Conservation (phyloP, 805 yeast genomes). For the Wickerhamomyces ciferrii region DNA sequence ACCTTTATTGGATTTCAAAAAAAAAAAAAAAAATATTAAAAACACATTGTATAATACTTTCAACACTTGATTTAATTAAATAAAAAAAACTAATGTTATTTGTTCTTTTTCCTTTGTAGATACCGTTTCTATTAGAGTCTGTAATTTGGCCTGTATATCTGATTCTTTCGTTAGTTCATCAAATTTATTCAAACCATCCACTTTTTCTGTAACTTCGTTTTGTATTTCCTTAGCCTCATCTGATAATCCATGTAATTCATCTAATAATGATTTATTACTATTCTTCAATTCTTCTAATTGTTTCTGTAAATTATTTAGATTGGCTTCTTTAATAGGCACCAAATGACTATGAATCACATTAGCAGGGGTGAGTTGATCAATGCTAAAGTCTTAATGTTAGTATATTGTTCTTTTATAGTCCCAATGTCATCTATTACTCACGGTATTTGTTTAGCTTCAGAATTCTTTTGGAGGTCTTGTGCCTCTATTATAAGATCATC, state of each 20-base stretch:
- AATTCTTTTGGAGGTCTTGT: slow-evolving; percentile 5
- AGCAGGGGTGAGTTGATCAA: slow-evolving; percentile 15
- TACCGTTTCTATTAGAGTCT: slow-evolving; percentile 5
- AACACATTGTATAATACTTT: not conserved
- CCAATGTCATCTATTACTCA: slow-evolving; percentile 2
- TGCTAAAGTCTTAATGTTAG: not conserved
- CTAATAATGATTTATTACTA: slow-evolving; percentile 7
- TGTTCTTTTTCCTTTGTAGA: not conserved
- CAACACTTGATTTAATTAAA: not conserved
- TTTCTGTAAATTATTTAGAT: slow-evolving; percentile 8
- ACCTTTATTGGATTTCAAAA: no score
- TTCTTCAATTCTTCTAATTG: slow-evolving; percentile 10
- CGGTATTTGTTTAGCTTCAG: not conserved
- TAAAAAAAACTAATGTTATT: not conserved
- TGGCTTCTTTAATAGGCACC: slow-evolving; percentile 17
- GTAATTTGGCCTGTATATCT: slow-evolving; percentile 6
- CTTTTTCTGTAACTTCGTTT: slow-evolving; percentile 2
- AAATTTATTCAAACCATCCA: slow-evolving; percentile 8
- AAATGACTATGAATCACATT: slow-evolving; percentile 18
- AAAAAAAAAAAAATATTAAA: no score
- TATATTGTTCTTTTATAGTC: not conserved
- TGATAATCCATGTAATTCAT: slow-evolving; percentile 8
- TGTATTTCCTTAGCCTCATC: slow-evolving; percentile 8
- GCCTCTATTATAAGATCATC: slow-evolving; percentile 41
- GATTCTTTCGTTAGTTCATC: slow-evolving; percentile 6